A percentile compares a stretch with the other conserved stretches of the same genome.
Conservation (phyloP, 176 grass and related monocot species). For the Avena eriantha region DNA sequence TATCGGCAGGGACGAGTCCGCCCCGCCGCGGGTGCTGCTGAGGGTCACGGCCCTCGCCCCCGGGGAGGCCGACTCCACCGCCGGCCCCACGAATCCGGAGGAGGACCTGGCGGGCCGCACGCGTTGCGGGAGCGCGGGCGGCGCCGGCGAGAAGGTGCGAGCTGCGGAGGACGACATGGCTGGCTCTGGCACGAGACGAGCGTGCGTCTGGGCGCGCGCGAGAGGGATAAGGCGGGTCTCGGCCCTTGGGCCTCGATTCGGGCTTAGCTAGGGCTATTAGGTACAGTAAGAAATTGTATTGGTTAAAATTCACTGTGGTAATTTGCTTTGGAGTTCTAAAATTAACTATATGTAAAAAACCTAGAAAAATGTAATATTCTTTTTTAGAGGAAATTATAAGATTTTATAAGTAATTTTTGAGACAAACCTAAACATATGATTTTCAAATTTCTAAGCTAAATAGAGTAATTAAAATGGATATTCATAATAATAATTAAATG, state of each 20-base stretch:
- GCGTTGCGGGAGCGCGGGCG: not conserved
- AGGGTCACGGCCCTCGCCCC: constrained; percentile 47
- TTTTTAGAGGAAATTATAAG: too few species aligned
- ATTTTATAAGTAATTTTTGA: too few species aligned
- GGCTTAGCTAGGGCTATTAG: not conserved
- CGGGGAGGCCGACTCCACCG: constrained; percentile 36
- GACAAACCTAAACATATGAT: too few species aligned
- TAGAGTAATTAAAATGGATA: too few species aligned
- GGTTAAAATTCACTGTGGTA: not conserved
- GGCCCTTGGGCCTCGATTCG: not conserved
- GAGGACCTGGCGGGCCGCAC: constrained; percentile 23
- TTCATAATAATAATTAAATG: too few species aligned
- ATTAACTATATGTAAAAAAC: too few species aligned
- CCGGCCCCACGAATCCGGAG: constrained; percentile 5
- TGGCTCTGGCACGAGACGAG: constrained; percentile 12
- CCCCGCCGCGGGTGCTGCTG: constrained; percentile 56
- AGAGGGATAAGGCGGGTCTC: not conserved
- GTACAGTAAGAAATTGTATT: not conserved
- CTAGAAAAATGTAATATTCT: too few species aligned
- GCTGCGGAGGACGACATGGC: constrained; percentile 48
- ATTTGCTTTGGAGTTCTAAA: too few species aligned
- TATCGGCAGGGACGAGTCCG: constrained; percentile 59
- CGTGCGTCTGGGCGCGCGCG: not conserved
- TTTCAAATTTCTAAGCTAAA: too few species aligned
- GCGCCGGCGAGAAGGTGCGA: constrained; percentile 32